These are phyloP conservation scores for Eudorina sp. DNA, from an alignment of 139 green algal genomes.

Conservation along the genomic window DNA sequence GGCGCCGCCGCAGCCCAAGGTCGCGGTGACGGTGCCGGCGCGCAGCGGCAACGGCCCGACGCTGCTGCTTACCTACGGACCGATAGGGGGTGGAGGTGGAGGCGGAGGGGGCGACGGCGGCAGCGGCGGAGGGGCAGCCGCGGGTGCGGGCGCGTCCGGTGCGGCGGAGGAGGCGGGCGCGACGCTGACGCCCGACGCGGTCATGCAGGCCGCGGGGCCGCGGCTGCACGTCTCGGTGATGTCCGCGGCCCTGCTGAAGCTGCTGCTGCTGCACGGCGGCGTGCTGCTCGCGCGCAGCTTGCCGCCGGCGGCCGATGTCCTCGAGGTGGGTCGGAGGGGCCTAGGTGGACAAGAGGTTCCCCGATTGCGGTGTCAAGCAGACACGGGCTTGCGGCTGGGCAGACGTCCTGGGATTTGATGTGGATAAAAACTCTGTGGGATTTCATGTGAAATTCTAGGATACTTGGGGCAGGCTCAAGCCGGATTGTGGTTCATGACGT, in stretches of 20 bases:
- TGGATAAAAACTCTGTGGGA: no score
- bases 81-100: no score
- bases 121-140: not conserved
- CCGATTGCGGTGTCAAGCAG: no score
- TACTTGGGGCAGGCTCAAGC: no score
- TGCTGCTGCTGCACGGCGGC: slow-evolving; percentile 49
- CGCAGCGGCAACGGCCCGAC: not conserved
- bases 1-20: not conserved
- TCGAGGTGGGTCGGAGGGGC: slow-evolving; percentile 14
- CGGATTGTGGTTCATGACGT: no score
- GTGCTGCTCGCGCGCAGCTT: slow-evolving; percentile 41
- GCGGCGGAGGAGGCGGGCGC: not conserved
- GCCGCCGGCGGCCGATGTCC: slow-evolving; percentile 22
- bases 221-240: slow-evolving; percentile 33
- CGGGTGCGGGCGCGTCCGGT: not conserved
- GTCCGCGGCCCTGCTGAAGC: slow-evolving; percentile 37
- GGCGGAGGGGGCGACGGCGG: no score
- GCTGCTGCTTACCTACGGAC: not conserved
- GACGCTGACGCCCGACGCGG: not conserved
- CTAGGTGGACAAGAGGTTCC: no score
- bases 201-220: not conserved
- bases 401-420: no score
- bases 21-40: not conserved
- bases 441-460: no score
- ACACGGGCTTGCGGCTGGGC: no score